Evolutionary conservation across 768 basidiomycete species (phyloP).

Genomic region (Xerocomellus amylosporus): DNA sequence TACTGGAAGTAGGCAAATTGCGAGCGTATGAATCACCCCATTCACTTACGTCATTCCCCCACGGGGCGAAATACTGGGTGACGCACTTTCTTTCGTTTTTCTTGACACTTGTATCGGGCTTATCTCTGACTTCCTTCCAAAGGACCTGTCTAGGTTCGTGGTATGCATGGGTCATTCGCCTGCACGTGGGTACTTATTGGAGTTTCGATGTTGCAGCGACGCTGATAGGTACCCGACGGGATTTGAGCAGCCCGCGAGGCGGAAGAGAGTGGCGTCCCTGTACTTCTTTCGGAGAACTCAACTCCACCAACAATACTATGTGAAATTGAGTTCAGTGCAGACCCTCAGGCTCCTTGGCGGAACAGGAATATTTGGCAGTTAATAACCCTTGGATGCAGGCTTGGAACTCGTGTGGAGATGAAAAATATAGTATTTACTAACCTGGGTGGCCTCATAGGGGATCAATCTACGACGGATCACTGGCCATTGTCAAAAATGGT

Average conservation of each 20-base stretch:
- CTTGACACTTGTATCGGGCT: too few species aligned
- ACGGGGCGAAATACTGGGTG: too few species aligned
- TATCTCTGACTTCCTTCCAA: not conserved
- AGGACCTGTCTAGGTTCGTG: not conserved
- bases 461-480: not conserved
- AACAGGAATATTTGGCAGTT: not conserved
- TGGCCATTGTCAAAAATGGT: not conserved
- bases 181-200: not conserved
- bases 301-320: not conserved
- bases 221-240: not conserved
- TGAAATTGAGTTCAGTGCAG: not conserved
- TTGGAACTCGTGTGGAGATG: not conserved
- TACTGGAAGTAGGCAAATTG: not conserved
- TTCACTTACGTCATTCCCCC: not conserved
- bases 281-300: not conserved
- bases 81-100: not conserved
- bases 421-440: not conserved
- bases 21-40: not conserved
- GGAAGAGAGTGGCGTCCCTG: not conserved
- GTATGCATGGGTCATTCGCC: not conserved
- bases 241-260: not conserved
- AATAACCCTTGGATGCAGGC: not conserved
- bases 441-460: not conserved
- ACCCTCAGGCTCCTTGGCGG: not conserved
- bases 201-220: not conserved